These are phyloP conservation scores for Russula abietina DNA, from an alignment of 768 basidiomycete species.

Conservation along the genomic window DNA sequence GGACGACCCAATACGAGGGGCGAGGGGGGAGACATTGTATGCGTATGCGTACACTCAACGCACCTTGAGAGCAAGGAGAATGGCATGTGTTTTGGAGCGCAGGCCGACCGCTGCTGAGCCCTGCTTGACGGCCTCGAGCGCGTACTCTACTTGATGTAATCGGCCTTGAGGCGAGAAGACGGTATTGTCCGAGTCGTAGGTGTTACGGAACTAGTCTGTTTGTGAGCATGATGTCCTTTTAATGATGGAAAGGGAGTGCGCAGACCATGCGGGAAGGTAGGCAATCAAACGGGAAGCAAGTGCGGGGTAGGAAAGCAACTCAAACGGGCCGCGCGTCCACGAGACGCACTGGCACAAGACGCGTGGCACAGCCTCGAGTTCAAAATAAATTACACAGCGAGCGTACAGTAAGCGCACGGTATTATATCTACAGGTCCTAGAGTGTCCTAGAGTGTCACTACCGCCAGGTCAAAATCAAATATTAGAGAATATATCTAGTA, in stretches of 20 bases:
- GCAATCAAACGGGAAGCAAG: neutral
- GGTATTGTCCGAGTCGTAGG: conserved; percentile 98
- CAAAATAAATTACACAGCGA: too few species aligned
- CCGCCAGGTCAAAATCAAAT: neutral
- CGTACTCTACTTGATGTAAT: conserved; percentile 96
- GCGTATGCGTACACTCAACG: conserved; percentile 20
- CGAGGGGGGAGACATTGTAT: neutral
- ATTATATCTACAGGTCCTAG: too few species aligned
- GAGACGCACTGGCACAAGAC: too few species aligned
- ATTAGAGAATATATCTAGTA: conserved; percentile 3
- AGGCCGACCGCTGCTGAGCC: conserved; percentile 98
- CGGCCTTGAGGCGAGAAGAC: conserved; percentile 96
- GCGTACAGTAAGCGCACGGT: too few species aligned
- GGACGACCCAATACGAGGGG: neutral
- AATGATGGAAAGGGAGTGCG: neutral
- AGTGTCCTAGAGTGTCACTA: too few species aligned
- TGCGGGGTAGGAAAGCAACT: too few species aligned
- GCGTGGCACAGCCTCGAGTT: neutral
- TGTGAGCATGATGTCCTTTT: neutral
- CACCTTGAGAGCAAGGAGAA: conserved; percentile 90
- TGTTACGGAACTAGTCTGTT: conserved; percentile 72
- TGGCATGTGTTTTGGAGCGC: conserved; percentile 89
- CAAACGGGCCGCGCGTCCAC: conserved; percentile 18
- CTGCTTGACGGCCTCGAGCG: conserved; percentile 98
- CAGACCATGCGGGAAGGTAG: neutral